Percentiles rank a stretch among this genome's conserved stretches.
Evolutionary conservation across 495 filamentous ascomycete species (phyloP).

Genomic region (Aspergillus homomorphus): DNA sequence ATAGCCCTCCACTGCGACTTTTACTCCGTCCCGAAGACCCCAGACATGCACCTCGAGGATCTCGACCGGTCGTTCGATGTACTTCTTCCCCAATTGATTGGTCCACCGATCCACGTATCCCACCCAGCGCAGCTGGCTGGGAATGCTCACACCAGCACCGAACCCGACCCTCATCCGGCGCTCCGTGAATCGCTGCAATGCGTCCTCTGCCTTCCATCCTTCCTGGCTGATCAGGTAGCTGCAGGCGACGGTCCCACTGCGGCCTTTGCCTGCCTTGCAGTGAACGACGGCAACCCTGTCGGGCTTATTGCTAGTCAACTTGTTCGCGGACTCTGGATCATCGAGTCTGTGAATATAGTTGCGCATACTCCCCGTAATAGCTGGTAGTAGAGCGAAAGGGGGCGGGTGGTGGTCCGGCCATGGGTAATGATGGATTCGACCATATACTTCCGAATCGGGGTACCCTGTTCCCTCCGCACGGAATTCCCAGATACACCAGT

Average conservation of each 20-base stretch:
- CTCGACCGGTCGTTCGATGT: constrained; percentile 80
- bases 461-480: constrained; percentile 95
- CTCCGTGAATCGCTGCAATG: constrained; percentile 78
- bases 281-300: constrained; percentile 85
- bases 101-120: constrained; percentile 90
- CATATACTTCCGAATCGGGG: constrained; percentile 81
- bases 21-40: constrained; percentile 85
- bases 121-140: constrained; percentile 84
- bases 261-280: constrained; percentile 95
- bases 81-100: constrained; percentile 64
- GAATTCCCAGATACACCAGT: constrained; percentile 97
- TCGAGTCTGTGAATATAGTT: constrained; percentile 71
- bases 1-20: constrained; percentile 81
- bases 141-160: constrained; percentile 87
- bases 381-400: constrained; percentile 81
- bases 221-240: constrained; percentile 88
- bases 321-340: constrained; percentile 20
- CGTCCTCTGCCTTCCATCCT: constrained; percentile 77
- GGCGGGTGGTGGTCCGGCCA: constrained; percentile 98
- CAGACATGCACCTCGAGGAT: constrained; percentile 86
- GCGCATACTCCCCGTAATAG: constrained; percentile 86
- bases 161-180: constrained; percentile 85
- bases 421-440: constrained; percentile 81
- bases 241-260: constrained; percentile 84
- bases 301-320: background rate